These are phyloP conservation scores for Podospora fimiseda DNA, from an alignment of 495 filamentous ascomycete species.

Conservation along the genomic window DNA sequence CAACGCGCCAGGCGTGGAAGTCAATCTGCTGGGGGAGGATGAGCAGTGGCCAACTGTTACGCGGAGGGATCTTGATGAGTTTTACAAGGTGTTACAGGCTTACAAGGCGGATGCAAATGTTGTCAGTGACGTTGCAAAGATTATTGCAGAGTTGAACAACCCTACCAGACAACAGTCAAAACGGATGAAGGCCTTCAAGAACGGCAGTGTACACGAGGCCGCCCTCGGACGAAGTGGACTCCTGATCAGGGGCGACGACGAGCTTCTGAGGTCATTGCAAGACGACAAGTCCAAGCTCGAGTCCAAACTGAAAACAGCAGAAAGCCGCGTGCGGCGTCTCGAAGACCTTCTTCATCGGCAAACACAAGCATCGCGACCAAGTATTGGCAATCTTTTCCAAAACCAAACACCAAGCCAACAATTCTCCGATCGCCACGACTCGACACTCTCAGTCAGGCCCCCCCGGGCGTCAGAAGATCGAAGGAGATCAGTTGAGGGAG, in stretches of 20 bases:
- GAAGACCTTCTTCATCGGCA: conserved; percentile 92
- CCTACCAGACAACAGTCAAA: conserved; percentile 71
- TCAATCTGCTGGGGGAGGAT: conserved; percentile 77
- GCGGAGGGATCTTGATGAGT: conserved; percentile 59
- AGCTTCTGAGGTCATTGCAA: conserved; percentile 58
- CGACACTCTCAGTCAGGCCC: conserved; percentile 36
- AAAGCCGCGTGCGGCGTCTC: conserved; percentile 83
- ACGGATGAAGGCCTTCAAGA: conserved; percentile 87
- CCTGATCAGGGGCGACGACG: conserved; percentile 73
- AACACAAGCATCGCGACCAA: conserved; percentile 63
- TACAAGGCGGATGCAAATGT: conserved; percentile 43
- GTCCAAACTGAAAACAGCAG: conserved; percentile 75
- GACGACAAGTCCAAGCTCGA: conserved; percentile 76
- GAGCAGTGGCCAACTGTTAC: conserved; percentile 65
- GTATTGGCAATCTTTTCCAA: conserved; percentile 60
- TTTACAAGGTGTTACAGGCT: conserved; percentile 53
- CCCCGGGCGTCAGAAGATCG: conserved; percentile 31
- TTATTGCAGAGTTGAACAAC: conserved; percentile 56
- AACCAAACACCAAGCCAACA: conserved; percentile 33
- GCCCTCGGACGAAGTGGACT: conserved; percentile 71
- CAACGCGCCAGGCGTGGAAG: conserved; percentile 67
- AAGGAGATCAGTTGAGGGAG: conserved; percentile 30
- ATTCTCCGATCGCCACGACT: conserved; percentile 33
- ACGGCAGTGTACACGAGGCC: conserved; percentile 87
- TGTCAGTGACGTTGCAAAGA: conserved; percentile 48